Evolutionary conservation across 179 eudicot genomes (phyloP).

Genomic region (Nepenthes alata): DNA sequence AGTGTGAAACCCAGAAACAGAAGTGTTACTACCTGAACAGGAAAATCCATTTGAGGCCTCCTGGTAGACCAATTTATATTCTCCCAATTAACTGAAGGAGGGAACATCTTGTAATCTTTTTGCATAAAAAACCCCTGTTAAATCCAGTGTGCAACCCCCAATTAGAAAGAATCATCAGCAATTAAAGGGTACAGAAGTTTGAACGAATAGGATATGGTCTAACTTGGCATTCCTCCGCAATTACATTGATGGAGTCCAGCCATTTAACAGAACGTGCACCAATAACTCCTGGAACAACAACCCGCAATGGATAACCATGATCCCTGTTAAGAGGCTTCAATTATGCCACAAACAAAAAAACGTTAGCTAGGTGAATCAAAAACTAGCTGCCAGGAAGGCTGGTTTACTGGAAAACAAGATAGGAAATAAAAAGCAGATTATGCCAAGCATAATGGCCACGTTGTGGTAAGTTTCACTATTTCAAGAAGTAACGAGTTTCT

Average conservation of each 20-base stretch:
- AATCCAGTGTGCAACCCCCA: slow-evolving; percentile 10
- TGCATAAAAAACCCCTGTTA: slow-evolving; percentile 92
- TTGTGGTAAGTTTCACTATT: too few species aligned
- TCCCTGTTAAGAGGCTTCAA: slow-evolving; percentile 76
- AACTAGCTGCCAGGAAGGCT: background rate
- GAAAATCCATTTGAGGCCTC: slow-evolving; percentile 94
- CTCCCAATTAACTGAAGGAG: slow-evolving; percentile 92
- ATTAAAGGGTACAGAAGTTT: background rate
- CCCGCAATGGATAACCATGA: slow-evolving; percentile 97
- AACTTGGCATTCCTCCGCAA: slow-evolving; percentile 86
- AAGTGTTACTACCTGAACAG: slow-evolving; percentile 60
- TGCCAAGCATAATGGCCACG: background rate
- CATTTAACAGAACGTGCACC: slow-evolving; percentile 99
- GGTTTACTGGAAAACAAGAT: too few species aligned
- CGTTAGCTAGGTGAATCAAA: slow-evolving; percentile 1
- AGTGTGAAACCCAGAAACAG: background rate
- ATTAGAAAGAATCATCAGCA: slow-evolving; percentile 2
- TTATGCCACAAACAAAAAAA: slow-evolving; percentile 9
- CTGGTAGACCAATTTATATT: slow-evolving; percentile 84
- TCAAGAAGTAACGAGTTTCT: too few species aligned
- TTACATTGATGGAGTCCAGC: slow-evolving; percentile 74
- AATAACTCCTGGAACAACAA: slow-evolving; percentile 86
- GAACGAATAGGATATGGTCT: slow-evolving; percentile 4
- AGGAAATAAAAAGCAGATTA: background rate
- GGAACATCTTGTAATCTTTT: slow-evolving; percentile 93